phyloP scores from a whole-genome alignment of 495 filamentous ascomycete genomes.

The Polyplosphaeria fusca region DNA sequence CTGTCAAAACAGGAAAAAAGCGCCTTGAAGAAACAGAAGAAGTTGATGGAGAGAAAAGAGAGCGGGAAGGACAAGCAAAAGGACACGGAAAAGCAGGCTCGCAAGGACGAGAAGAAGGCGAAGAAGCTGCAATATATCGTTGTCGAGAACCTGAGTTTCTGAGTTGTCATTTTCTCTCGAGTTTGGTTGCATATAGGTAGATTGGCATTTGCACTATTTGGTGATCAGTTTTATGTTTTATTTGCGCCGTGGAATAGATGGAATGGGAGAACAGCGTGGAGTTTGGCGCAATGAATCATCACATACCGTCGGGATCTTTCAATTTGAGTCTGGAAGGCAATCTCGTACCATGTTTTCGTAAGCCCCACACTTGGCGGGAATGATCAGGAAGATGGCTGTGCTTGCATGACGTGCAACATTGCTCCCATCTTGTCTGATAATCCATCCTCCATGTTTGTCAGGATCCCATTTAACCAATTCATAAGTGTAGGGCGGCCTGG shows the following conservation, averaged over 20 bases:
- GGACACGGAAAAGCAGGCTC: neutral
- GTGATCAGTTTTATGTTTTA: no score
- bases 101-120: neutral
- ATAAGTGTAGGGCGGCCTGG: neutral
- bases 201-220: no score
- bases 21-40: neutral
- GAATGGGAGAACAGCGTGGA: no score
- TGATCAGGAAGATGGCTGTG: neutral
- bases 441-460: neutral
- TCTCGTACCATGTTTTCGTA: neutral
- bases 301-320: no score
- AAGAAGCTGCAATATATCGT: conserved; percentile 1
- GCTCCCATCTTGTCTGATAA: neutral
- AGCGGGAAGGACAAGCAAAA: neutral
- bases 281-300: no score
- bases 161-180: neutral
- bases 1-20: neutral
- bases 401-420: neutral
- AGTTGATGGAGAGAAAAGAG: neutral
- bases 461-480: neutral
- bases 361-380: neutral
- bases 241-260: no score
- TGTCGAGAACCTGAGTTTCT: neutral
- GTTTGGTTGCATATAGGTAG: no score
- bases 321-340: no score